A percentile compares a stretch with the other conserved stretches of the same genome.
Evolutionary conservation across 345 rosid genomes (phyloP).

Genomic region (Ceriops decandra): DNA sequence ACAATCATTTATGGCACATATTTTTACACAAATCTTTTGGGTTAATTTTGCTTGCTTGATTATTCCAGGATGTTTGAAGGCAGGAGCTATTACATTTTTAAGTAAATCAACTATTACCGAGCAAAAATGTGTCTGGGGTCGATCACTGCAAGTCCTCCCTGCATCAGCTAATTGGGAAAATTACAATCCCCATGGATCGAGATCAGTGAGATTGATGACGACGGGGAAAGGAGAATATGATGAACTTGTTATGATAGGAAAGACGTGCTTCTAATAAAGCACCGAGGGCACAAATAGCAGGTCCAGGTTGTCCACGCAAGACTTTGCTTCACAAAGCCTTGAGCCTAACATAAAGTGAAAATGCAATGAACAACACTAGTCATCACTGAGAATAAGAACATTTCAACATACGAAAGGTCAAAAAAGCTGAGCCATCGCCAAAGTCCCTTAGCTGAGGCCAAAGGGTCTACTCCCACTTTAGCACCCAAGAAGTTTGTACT

Average conservation of each 20-base stretch:
- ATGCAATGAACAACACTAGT: neutral
- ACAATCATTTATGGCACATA: neutral
- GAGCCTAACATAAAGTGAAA: slow-evolving; percentile 43
- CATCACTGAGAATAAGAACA: neutral
- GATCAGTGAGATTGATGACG: no score
- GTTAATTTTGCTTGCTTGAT: neutral
- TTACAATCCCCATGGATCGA: slow-evolving; percentile 24
- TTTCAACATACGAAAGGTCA: neutral
- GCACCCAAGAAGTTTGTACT: slow-evolving; percentile 39
- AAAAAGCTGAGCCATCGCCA: slow-evolving; percentile 84
- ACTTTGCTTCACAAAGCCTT: slow-evolving; percentile 76
- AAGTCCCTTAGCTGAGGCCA: slow-evolving; percentile 80
- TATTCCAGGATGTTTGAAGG: no score
- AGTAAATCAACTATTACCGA: no score
- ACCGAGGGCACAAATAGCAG: slow-evolving; percentile 73
- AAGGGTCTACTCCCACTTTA: slow-evolving; percentile 87
- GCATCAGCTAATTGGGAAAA: slow-evolving; percentile 19
- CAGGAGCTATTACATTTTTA: no score
- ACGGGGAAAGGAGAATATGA: neutral
- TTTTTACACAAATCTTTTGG: neutral
- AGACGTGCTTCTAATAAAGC: slow-evolving; percentile 60
- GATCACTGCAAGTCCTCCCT: slow-evolving; percentile 86
- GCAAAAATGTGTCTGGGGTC: slow-evolving; percentile 18
- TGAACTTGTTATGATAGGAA: neutral
- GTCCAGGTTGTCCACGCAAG: slow-evolving; percentile 85